These are phyloP conservation scores for Saprolegnia diclina DNA, from an alignment of 352 stramenopile species.

Conservation along the genomic window DNA sequence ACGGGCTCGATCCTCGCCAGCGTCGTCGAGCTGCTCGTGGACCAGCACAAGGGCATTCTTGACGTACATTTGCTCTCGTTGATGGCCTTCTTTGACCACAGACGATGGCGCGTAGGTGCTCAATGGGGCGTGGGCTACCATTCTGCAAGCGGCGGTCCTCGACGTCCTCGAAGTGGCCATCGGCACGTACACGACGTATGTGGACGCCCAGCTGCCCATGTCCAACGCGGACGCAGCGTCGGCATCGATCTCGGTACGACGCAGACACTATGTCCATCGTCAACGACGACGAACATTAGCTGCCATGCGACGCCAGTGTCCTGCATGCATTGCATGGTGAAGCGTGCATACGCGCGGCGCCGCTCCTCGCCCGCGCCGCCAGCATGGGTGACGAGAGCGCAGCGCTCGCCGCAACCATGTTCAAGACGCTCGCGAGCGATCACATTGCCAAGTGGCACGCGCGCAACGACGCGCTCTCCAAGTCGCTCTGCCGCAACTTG, in stretches of 20 bases:
- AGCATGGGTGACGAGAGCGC: slow-evolving; percentile 4
- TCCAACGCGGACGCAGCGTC: neutral
- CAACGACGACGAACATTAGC: no score
- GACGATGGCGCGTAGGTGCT: neutral
- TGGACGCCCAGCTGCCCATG: neutral
- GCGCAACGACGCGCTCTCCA: slow-evolving; percentile 7
- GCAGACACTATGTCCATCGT: slow-evolving; percentile 8
- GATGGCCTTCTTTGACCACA: neutral
- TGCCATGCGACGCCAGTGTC: neutral
- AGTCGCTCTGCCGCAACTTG: slow-evolving; percentile 2
- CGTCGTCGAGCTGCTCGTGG: slow-evolving; percentile 1
- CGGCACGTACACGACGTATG: neutral
- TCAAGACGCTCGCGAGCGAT: neutral
- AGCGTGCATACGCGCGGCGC: neutral
- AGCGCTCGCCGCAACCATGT: neutral
- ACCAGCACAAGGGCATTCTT: neutral
- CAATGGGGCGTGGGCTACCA: neutral
- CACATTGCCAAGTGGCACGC: slow-evolving; percentile 12
- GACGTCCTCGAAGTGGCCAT: neutral
- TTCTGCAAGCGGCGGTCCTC: neutral
- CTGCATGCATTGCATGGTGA: slow-evolving; percentile 1
- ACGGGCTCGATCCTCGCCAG: slow-evolving; percentile 9
- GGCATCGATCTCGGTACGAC: neutral
- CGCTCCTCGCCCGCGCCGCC: slow-evolving; percentile 10
- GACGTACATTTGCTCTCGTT: neutral